A percentile compares a stretch with the other conserved stretches of the same genome.
phyloP scores from a whole-genome alignment of 2,329 filamentous ascomycete genomes.

The Zymoseptoria crescenta region DNA sequence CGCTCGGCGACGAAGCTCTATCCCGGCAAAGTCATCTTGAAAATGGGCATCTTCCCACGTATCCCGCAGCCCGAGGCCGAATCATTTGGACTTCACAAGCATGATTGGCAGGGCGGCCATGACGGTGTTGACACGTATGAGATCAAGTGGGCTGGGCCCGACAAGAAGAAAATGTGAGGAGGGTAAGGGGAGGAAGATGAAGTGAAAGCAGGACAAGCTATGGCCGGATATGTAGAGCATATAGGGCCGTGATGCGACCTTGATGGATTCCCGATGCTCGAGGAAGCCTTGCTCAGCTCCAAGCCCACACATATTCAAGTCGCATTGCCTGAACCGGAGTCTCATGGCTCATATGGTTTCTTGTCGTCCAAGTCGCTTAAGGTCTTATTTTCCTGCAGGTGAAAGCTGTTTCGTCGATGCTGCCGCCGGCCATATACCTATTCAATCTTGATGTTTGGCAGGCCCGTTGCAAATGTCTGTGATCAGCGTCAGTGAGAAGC shows the following conservation, averaged over 20 bases:
- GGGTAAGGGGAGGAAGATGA: background rate
- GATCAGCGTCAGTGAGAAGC: background rate
- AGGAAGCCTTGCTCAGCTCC: background rate
- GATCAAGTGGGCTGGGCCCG: slow-evolving; percentile 33
- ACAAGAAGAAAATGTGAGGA: slow-evolving; percentile 24
- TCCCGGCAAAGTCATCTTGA: slow-evolving; percentile 40
- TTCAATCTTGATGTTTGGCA: background rate
- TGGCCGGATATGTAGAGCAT: background rate
- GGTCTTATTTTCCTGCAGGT: background rate
- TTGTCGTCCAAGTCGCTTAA: background rate
- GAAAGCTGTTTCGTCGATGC: background rate
- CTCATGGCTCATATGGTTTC: background rate
- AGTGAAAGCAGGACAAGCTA: background rate
- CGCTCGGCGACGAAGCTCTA: slow-evolving; percentile 36
- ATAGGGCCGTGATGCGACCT: background rate
- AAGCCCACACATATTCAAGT: background rate
- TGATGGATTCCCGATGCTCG: background rate
- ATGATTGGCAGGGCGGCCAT: slow-evolving; percentile 38
- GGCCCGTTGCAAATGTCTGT: background rate
- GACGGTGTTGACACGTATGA: slow-evolving; percentile 33
- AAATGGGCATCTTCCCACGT: slow-evolving; percentile 44
- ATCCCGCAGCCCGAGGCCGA: slow-evolving; percentile 42
- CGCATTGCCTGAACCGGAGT: too few relatives aligned
- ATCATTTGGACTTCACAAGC: slow-evolving; percentile 37
- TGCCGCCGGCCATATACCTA: too few relatives aligned